Evolutionary conservation across 2,329 filamentous ascomycete species (phyloP).

Genomic region (Lachnellula suecica): DNA sequence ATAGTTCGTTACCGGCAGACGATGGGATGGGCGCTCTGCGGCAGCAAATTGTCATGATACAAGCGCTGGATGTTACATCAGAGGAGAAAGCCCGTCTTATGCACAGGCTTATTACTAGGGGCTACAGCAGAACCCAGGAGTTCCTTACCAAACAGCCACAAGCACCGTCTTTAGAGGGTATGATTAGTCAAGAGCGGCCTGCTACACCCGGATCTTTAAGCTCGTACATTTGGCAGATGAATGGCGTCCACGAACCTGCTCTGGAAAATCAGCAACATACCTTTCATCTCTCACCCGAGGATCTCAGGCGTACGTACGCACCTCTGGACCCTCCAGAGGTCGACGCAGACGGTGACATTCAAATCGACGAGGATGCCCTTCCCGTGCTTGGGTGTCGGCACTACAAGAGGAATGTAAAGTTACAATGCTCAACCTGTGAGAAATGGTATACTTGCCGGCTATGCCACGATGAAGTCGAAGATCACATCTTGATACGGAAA

Average conservation of each 20-base stretch:
- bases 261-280: conserved; percentile 30
- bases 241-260: conserved; percentile 22
- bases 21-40: conserved; percentile 74
- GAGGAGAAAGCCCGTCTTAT: conserved; percentile 70
- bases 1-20: conserved; percentile 58
- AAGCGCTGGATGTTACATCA: conserved; percentile 56
- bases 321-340: conserved; percentile 50
- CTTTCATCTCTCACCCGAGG: conserved; percentile 56
- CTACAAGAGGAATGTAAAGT: conserved; percentile 93
- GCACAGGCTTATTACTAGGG: conserved; percentile 69
- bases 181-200: conserved; percentile 40
- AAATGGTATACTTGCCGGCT: conserved; percentile 95
- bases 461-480: conserved; percentile 83
- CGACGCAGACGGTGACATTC: conserved; percentile 42
- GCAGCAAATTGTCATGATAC: conserved; percentile 66
- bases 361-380: conserved; percentile 19
- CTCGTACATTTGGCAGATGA: conserved; percentile 58
- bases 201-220: conserved; percentile 47
- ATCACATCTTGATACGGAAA: conserved; percentile 75
- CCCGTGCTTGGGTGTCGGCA: conserved; percentile 78
- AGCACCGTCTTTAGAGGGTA: conserved; percentile 26
- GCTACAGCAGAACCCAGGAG: conserved; percentile 52
- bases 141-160: conserved; percentile 28
- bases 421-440: conserved; percentile 87
- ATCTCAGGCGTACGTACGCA: conserved; percentile 67